These are phyloP conservation scores for Auriscalpium vulgare DNA, from an alignment of 768 basidiomycete species.

Conservation along the genomic window DNA sequence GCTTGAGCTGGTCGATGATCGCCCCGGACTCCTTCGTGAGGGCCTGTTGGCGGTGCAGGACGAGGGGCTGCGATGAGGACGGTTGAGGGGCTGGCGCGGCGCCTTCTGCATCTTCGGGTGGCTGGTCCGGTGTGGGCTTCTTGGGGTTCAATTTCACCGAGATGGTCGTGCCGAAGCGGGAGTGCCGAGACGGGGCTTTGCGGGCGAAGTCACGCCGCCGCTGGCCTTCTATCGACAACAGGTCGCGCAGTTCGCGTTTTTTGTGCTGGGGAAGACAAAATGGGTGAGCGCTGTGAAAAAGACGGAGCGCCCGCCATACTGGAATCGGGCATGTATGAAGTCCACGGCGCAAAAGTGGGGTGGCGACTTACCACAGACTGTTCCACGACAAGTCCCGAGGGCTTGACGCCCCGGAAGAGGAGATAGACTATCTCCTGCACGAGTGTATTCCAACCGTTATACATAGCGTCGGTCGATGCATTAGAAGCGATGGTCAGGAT, in stretches of 20 bases:
- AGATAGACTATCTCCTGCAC: slow-evolving; percentile 92
- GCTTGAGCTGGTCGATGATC: slow-evolving; percentile 53
- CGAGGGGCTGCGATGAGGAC: slow-evolving; percentile 42
- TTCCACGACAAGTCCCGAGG: slow-evolving; percentile 47
- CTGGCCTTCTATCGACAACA: slow-evolving; percentile 72
- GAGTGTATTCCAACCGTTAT: slow-evolving; percentile 82
- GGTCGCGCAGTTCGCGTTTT: slow-evolving; percentile 55
- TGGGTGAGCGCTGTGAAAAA: background rate
- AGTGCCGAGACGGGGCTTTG: slow-evolving; percentile 71
- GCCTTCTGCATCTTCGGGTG: slow-evolving; percentile 19
- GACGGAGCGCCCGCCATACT: no score
- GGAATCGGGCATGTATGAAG: no score
- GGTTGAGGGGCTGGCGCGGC: slow-evolving; percentile 17
- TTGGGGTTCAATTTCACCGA: slow-evolving; percentile 63
- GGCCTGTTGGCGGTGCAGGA: slow-evolving; percentile 83
- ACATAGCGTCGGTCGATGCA: slow-evolving; percentile 63
- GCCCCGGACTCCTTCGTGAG: slow-evolving; percentile 58
- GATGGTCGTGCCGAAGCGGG: slow-evolving; percentile 94
- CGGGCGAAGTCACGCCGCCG: slow-evolving; percentile 47
- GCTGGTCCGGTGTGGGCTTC: slow-evolving; percentile 21
- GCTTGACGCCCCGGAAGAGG: slow-evolving; percentile 73
- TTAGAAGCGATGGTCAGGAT: slow-evolving; percentile 84
- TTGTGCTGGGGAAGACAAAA: slow-evolving; percentile 45
- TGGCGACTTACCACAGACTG: slow-evolving; percentile 49
- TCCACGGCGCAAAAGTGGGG: no score